Base-by-base conservation (phyloP, 2,329 filamentous ascomycete genomes). In the Arthrobotrys megalospora region DNA sequence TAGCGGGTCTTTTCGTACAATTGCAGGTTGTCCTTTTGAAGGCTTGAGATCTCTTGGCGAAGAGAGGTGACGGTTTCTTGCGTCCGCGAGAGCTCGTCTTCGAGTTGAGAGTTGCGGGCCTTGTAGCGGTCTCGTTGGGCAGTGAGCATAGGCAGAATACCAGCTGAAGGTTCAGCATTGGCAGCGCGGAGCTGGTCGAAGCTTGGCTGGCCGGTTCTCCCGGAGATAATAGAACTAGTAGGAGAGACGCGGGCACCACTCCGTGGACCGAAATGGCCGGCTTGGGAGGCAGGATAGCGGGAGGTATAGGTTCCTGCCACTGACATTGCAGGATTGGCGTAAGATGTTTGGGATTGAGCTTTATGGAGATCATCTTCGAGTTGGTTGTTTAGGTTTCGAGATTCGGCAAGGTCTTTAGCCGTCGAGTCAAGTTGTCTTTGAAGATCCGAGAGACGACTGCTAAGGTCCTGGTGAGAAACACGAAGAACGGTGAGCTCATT, bases 1-100 rank as follows among this genome's bases (percentile, higher is more conserved):
- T 99, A 99, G 81, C 96, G 90, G 16, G 95, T 97, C 88, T 98
- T 99, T 85, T 99, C 96, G 84, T 99, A 99, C 6, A 99, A 88
- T 82, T 92, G 94, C 41, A 99, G 88, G 83, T 99, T 99, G 85
- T 99, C 96, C 84, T 94, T 97, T 83, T 99, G 96, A 47, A 99
- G 87, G 1, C 94, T 93, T 5, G 94, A 91, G 77, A 98, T 90
- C 84, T 99, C 96, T 82, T 96, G 93, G 50, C 96, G 90, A 55
- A 99, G 87, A 41, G 94, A 92, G 19, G 94, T 95, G 21, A 97
- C 90, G 0, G 89, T 92, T 55, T 90, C 89, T 84, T 98, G 93
- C 38, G 89, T 89, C 80, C 96, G 94, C 5, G 94, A 93, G 8
- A 98, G 87, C 83, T 98, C 95, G 77, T 92, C 90, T 85, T 98